Evolutionary conservation across 345 rosid genomes (phyloP).

Genomic region (Luvunga scandens): DNA sequence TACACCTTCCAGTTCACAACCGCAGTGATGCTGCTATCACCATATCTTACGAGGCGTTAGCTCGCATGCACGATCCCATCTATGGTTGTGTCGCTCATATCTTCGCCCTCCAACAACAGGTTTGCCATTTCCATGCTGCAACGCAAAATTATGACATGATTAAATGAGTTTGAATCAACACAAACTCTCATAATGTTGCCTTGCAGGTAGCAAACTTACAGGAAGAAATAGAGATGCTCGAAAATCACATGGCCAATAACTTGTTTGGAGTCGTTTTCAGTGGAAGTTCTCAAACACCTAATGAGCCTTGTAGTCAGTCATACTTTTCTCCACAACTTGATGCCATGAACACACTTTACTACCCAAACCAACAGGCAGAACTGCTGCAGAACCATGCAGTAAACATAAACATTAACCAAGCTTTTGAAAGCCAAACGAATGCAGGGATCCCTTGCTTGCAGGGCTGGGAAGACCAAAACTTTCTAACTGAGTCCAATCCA

Average conservation of each 20-base stretch:
- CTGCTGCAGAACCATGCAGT: conserved; percentile 22
- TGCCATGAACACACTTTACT: conserved; percentile 28
- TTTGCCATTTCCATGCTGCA: conserved; percentile 16
- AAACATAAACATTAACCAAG: conserved; percentile 22
- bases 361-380: conserved; percentile 34
- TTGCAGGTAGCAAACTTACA: conserved; percentile 65
- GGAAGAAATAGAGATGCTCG: conserved; percentile 55
- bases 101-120: conserved; percentile 73
- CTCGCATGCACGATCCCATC: conserved; percentile 56
- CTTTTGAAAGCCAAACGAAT: conserved; percentile 22
- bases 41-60: conserved; percentile 67
- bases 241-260: conserved; percentile 43
- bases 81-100: conserved; percentile 71
- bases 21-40: conserved; percentile 62
- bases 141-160: background rate
- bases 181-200: background rate
- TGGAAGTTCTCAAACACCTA: conserved; percentile 22
- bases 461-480: conserved; percentile 35
- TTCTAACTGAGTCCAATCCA: conserved; percentile 22
- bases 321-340: conserved; percentile 28
- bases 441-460: conserved; percentile 17
- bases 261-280: conserved; percentile 23
- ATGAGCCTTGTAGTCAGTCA: conserved; percentile 17
- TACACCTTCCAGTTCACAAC: conserved; percentile 46
- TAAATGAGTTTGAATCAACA: background rate